Evolutionary conservation across 2,329 filamentous ascomycete genomes (phyloP).

Genomic region (Aureobasidium sp.): DNA sequence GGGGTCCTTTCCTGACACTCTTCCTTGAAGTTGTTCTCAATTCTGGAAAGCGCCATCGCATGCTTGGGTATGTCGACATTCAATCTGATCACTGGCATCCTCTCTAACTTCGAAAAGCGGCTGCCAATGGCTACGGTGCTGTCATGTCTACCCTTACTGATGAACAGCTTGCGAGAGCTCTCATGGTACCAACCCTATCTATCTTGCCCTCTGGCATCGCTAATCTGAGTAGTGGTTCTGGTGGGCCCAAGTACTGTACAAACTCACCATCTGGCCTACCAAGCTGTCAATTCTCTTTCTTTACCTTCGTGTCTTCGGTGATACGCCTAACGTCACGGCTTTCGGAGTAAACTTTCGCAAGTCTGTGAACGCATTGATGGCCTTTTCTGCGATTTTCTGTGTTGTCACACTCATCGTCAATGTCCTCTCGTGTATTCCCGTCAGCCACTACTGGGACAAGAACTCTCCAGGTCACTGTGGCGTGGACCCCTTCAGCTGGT

Average conservation of each 20-base stretch:
- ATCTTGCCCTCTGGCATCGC: background rate
- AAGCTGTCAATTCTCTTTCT: conserved; percentile 11
- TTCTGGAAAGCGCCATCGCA: background rate
- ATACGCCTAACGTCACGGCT: conserved; percentile 41
- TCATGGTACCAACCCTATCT: background rate
- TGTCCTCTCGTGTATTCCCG: conserved; percentile 26
- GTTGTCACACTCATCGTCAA: conserved; percentile 24
- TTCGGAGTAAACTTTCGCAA: conserved; percentile 18
- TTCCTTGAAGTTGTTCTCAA: background rate
- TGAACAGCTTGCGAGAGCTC: background rate
- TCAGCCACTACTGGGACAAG: conserved; percentile 25
- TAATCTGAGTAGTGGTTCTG: conserved; percentile 9
- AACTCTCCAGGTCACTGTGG: conserved; percentile 22
- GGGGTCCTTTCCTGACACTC: background rate
- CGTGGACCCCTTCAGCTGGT: conserved; percentile 19
- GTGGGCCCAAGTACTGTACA: conserved; percentile 10
- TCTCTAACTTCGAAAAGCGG: background rate
- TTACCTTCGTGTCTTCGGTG: conserved; percentile 26
- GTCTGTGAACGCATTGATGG: conserved; percentile 19
- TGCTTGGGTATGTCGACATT: background rate
- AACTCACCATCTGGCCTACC: conserved; percentile 9
- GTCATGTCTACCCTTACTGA: background rate
- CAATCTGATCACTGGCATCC: background rate
- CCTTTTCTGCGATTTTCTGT: conserved; percentile 21
- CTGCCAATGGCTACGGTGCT: background rate